These are phyloP conservation scores for Nannizziopsis arthrosporioides DNA, from an alignment of 2,329 filamentous ascomycete species.

Conservation along the genomic window DNA sequence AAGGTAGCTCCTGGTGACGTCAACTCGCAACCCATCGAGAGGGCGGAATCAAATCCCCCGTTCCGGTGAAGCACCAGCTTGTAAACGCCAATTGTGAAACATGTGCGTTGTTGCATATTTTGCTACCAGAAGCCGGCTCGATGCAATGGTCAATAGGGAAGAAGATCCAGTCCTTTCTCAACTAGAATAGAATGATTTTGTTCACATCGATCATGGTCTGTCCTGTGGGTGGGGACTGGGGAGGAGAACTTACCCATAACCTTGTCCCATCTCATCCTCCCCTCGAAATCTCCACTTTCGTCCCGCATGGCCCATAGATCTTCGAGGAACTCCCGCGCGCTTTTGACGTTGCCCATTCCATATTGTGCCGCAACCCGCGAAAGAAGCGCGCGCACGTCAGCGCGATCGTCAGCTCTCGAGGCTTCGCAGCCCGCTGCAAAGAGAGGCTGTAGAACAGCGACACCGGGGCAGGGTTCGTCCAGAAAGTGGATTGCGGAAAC, in stretches of 20 bases:
- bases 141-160: conserved; percentile 12
- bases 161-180: conserved; percentile 16
- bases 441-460: conserved; percentile 52
- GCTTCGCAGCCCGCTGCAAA: conserved; percentile 55
- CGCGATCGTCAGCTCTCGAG: conserved; percentile 38
- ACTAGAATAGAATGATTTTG: conserved; percentile 5
- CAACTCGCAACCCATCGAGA: too few species aligned
- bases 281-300: conserved; percentile 13
- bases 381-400: conserved; percentile 43
- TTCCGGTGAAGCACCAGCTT: too few species aligned
- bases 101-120: too few species aligned
- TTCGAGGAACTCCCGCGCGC: conserved; percentile 49
- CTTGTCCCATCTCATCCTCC: conserved; percentile 16
- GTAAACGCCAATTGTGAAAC: too few species aligned
- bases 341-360: conserved; percentile 54
- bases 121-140: too few species aligned
- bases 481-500: conserved; percentile 14
- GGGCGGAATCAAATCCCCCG: too few species aligned
- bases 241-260: conserved; percentile 14
- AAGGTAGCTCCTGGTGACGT: too few species aligned
- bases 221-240: neutral
- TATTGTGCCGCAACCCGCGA: conserved; percentile 45
- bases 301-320: conserved; percentile 43
- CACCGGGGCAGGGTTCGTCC: conserved; percentile 41
- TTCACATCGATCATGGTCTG: neutral